Evolutionary conservation across 2,329 filamentous ascomycete species (phyloP), one percentile per base, ranked within the genome.

Genomic region (Colletotrichum neosansevieriae): DNA sequence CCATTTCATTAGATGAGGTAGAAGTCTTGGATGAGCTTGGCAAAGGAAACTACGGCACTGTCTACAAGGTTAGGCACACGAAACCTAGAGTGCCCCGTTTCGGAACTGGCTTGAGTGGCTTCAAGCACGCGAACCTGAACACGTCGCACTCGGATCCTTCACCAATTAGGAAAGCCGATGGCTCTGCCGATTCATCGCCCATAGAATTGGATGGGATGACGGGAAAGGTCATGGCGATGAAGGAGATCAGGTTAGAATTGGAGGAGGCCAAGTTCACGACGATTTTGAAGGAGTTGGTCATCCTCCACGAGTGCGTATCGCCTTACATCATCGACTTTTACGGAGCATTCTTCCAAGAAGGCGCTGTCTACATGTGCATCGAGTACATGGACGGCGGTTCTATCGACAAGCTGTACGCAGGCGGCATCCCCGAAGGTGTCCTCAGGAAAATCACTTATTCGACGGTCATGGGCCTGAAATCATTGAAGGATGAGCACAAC

Each of bases 251-350:
- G 19, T 84, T 99, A 10, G 96, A 99, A 79, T 85, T 99, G 60
- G 96, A 99, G 75, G 96, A 99, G 78, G 92, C 94, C 71, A 99
- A 99, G 79, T 97, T 99, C 77, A 91, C 93, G 6, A 94, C 95
- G 42, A 99, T 99, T 76, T 92, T 98, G 74, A 99, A 98, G 88
- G 96, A 99, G 80, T 85, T 99, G 54, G 94, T 99, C 75, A 95
- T 99, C 71, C 84, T 99, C 2, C 96, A 99, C 81, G 92, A 96
- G 74, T 99, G 96, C 76, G 86, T 96, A 3, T 98, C 94, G 2
- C 95, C 96, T 0, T 97, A 95, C 79, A 98, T 99, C 73, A 96
- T 99, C 79, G 95, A 99, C 77, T 99, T 99, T 75, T 99, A 98
- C 78, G 96, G 96, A 1, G 96, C 96, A 5, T 99, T 99, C 79